phyloP scores from a whole-genome alignment of 495 filamentous ascomycete species.

The Aspergillus kassunensis region DNA sequence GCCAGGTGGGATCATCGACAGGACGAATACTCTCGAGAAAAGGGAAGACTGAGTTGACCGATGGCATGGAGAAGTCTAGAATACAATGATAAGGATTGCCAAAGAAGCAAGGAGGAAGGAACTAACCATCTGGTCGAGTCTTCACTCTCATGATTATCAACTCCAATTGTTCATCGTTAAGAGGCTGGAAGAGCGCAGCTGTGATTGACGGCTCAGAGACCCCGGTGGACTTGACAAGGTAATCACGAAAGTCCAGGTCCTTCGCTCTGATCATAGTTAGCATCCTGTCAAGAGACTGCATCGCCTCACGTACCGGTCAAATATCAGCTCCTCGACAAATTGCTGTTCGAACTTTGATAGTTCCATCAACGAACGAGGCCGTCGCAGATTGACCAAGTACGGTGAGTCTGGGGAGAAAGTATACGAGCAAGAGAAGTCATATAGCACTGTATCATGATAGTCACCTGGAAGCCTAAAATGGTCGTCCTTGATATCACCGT shows the following conservation, averaged over 20 bases:
- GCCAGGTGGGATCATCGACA: conserved; percentile 2
- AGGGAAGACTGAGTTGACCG: conserved; percentile 10
- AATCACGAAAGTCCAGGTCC: conserved; percentile 11
- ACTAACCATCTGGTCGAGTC: conserved; percentile 15
- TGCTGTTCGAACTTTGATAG: conserved; percentile 11
- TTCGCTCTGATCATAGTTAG: conserved; percentile 8
- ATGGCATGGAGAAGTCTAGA: conserved; percentile 8
- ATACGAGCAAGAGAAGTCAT: conserved; percentile 20
- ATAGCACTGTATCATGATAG: conserved; percentile 22
- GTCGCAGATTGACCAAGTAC: conserved; percentile 8
- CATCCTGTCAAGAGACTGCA: no score
- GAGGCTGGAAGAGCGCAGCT: conserved; percentile 9
- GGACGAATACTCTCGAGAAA: conserved; percentile 5
- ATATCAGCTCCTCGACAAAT: conserved; percentile 10
- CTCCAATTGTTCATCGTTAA: conserved; percentile 14
- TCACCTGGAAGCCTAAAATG: conserved; percentile 20
- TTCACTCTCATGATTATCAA: conserved; percentile 10
- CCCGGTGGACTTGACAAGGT: conserved; percentile 8
- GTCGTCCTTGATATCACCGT: conserved; percentile 18
- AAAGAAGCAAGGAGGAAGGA: not conserved
- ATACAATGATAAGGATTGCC: not conserved
- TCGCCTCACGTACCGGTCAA: no score
- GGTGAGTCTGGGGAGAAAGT: conserved; percentile 14
- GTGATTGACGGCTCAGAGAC: conserved; percentile 2
- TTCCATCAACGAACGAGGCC: conserved; percentile 8